These are phyloP conservation scores for Globisporangium megalacanthum DNA, from an alignment of 352 stramenopile species.

Conservation along the genomic window DNA sequence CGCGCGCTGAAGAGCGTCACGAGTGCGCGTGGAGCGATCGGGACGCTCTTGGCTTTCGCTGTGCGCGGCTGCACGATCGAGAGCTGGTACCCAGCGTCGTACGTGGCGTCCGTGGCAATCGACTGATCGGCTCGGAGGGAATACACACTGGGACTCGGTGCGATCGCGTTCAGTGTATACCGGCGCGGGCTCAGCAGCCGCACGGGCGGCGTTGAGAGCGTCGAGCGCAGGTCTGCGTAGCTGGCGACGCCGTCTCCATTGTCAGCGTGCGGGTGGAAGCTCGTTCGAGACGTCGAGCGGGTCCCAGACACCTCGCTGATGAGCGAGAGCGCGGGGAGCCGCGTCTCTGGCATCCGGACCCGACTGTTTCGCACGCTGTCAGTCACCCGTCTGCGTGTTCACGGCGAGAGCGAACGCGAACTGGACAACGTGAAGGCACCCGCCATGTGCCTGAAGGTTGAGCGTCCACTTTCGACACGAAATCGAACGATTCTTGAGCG, in stretches of 20 bases:
- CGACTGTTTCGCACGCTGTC: too few relatives aligned
- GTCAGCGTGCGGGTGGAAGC: neutral
- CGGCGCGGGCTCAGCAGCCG: neutral
- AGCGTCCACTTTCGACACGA: too few relatives aligned
- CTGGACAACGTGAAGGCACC: too few relatives aligned
- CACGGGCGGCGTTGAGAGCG: neutral
- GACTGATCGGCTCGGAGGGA: neutral
- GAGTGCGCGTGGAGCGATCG: neutral
- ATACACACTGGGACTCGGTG: neutral
- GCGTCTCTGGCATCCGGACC: too few relatives aligned
- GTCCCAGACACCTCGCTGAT: too few relatives aligned
- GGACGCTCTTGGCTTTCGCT: neutral
- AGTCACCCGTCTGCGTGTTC: too few relatives aligned
- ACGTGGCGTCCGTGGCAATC: neutral
- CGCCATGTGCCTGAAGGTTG: too few relatives aligned
- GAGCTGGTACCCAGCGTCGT: neutral
- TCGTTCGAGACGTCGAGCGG: neutral
- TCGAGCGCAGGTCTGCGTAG: neutral
- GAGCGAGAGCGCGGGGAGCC: too few relatives aligned
- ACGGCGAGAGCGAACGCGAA: too few relatives aligned
- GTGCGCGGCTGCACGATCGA: neutral
- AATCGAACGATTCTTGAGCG: too few relatives aligned
- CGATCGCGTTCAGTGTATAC: neutral
- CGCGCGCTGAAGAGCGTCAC: constrained; percentile 15
- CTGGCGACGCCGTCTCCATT: neutral